A percentile compares a stretch with the other conserved stretches of the same genome.
phyloP scores from a whole-genome alignment of 176 grass and related monocot genomes.

The Oryza australiensis region DNA sequence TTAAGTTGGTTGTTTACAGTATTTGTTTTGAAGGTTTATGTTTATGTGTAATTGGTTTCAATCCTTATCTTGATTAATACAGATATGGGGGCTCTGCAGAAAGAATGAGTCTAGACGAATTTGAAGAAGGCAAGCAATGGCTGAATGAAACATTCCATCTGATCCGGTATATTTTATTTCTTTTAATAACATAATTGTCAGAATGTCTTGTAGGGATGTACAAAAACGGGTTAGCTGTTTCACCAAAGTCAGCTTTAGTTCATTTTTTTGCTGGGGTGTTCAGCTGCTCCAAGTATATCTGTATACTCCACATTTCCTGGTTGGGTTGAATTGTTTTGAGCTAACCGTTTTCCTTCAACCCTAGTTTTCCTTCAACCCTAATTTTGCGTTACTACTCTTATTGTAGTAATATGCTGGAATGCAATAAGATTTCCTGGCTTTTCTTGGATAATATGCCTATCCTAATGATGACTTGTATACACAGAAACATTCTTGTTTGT shows the following conservation, averaged over 20 bases:
- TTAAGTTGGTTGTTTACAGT: conserved; percentile 11
- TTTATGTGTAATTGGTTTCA: conserved; percentile 9
- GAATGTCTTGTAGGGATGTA: background rate
- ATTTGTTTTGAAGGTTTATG: background rate
- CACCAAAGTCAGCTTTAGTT: background rate
- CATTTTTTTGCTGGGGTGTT: background rate
- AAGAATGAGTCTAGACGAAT: conserved; percentile 65
- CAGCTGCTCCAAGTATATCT: background rate
- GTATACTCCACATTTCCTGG: background rate
- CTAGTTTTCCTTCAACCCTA: background rate
- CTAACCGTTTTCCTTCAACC: background rate
- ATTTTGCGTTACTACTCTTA: background rate
- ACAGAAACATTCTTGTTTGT: background rate
- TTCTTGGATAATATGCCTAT: background rate
- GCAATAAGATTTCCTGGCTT: background rate
- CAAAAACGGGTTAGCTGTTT: background rate
- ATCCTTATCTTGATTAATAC: conserved; percentile 39
- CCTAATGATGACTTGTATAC: background rate
- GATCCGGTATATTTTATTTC: conserved; percentile 60
- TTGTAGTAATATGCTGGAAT: background rate
- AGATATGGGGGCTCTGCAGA: conserved; percentile 64
- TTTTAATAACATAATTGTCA: background rate
- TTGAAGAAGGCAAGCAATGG: conserved; percentile 84
- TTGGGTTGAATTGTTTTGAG: background rate
- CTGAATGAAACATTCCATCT: conserved; percentile 85